Evolutionary conservation across 306 rosid species (phyloP), one percentile per base, ranked within the genome.

Genomic region (Cicer bijugum): DNA sequence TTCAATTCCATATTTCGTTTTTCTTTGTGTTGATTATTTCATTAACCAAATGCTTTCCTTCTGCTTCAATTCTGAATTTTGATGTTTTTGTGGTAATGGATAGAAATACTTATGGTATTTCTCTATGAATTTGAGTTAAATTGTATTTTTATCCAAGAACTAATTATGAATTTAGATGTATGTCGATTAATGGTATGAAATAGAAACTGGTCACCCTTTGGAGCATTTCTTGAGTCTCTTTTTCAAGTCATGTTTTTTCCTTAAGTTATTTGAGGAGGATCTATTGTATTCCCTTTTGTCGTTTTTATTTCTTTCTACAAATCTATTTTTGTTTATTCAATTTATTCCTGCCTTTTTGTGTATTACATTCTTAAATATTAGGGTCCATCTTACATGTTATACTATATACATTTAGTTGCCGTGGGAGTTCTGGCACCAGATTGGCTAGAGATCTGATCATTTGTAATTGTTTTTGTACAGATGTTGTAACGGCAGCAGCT

Each of bases 401-500:
- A 63, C 56, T 59, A 43, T 59, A 43, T 17, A 35, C 37, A n/a
- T 50, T 40, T 12, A 15, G 37, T 75, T 63, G 40, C 43, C 14
- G 73, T 53, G 43, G 64, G 23, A 19, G 80, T 52, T 40, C 38
- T 52, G 67, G 66, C 56, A n/a, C 44, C 69, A 33, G 23, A 63
- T 50, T n/a, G 45, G 47, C 47, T 44, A 42, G 59, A n/a, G 6
- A 23, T 35, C 66, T 76, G 50, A 67, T 67, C 47, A 39, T 9
- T 44, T 23, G 4, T 6, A 35, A 5, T 8, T 14, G 9, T 5
- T 37, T 35, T 68, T 78, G 61, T 65, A 46, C 89, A 90, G 96
- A 90, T 81, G 57, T 90, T 58, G 46, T 64, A 55, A 87, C 89
- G 2, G 96, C 98, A 53, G 81, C 92, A 12, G 75, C 86, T 81